A percentile compares a stretch with the other conserved stretches of the same genome.
Conservation (phyloP, 495 filamentous ascomycete species). For the Talaromyces nanjingensis region DNA sequence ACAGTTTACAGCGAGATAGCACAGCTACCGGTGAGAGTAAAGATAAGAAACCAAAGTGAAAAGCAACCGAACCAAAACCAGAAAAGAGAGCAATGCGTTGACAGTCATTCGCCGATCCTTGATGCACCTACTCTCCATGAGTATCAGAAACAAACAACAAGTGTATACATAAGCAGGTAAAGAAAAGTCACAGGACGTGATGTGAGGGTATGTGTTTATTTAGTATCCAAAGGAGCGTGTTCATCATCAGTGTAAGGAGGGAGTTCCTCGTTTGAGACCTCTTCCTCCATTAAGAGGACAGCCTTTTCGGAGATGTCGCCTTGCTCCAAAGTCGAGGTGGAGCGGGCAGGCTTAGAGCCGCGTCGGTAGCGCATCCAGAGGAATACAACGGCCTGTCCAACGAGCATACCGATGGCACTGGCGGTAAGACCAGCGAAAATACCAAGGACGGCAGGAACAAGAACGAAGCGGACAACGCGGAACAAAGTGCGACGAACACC, state of each 20-base stretch:
- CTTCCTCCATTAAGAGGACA: conserved; percentile 27
- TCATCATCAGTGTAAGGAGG: conserved; percentile 29
- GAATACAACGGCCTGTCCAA: conserved; percentile 44
- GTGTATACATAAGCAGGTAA: conserved; percentile 10
- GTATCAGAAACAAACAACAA: conserved; percentile 13
- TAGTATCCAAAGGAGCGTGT: conserved; percentile 20
- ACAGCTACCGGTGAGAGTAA: conserved; percentile 1
- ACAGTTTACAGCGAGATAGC: not conserved
- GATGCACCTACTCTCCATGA: conserved; percentile 4
- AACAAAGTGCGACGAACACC: conserved; percentile 37
- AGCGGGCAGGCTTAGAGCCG: conserved; percentile 18
- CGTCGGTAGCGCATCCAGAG: conserved; percentile 42
- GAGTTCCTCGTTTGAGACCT: conserved; percentile 19
- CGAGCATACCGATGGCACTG: conserved; percentile 46
- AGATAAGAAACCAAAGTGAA: not conserved
- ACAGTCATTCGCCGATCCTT: conserved; percentile 5
- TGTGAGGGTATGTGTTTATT: conserved; percentile 14
- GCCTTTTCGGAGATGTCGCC: conserved; percentile 35
- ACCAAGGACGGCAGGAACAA: conserved; percentile 40
- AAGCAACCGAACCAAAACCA: not conserved
- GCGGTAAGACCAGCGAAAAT: conserved; percentile 43
- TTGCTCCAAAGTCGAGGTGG: conserved; percentile 26
- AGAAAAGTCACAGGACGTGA: conserved; percentile 1
- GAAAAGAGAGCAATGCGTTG: conserved; percentile 4
- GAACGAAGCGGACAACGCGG: conserved; percentile 41